Evolutionary conservation across 148 eudicot species (phyloP).

Genomic region (Cornus kousa): DNA sequence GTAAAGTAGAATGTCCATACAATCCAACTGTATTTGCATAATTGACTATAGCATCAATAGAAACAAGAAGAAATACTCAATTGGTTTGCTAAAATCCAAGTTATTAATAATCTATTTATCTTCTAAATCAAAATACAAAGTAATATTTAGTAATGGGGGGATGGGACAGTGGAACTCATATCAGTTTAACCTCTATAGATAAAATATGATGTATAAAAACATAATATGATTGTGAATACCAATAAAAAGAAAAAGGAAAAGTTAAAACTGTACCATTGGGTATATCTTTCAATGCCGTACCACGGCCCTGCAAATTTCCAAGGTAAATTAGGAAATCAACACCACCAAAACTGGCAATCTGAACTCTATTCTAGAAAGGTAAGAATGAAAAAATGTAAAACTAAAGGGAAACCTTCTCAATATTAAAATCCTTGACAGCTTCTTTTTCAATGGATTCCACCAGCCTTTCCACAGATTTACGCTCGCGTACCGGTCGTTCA

Average conservation of each 20-base stretch:
- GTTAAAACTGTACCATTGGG: conserved; percentile 64
- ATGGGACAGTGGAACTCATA: neutral
- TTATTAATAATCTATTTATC: neutral
- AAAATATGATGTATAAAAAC: neutral
- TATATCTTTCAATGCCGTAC: conserved; percentile 83
- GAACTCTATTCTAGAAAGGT: neutral
- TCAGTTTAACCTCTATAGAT: neutral
- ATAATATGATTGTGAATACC: neutral
- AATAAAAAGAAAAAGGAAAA: neutral
- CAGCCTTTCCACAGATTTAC: conserved; percentile 93
- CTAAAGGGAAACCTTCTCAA: conserved; percentile 54
- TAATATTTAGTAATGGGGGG: neutral
- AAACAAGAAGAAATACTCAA: too few species aligned
- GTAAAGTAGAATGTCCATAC: too few species aligned
- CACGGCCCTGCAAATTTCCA: conserved; percentile 74
- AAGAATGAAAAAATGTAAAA: neutral
- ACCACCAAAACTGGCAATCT: neutral
- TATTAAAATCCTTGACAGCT: conserved; percentile 54
- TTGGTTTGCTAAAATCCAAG: neutral
- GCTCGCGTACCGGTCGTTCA: conserved; percentile 86
- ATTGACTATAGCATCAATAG: too few species aligned
- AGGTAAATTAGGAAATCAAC: conserved; percentile 18
- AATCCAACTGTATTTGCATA: too few species aligned
- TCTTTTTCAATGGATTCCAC: conserved; percentile 81
- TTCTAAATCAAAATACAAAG: neutral